Conservation (phyloP, 1,284 basidiomycete genomes). For the Marasmius tenuissimus region DNA sequence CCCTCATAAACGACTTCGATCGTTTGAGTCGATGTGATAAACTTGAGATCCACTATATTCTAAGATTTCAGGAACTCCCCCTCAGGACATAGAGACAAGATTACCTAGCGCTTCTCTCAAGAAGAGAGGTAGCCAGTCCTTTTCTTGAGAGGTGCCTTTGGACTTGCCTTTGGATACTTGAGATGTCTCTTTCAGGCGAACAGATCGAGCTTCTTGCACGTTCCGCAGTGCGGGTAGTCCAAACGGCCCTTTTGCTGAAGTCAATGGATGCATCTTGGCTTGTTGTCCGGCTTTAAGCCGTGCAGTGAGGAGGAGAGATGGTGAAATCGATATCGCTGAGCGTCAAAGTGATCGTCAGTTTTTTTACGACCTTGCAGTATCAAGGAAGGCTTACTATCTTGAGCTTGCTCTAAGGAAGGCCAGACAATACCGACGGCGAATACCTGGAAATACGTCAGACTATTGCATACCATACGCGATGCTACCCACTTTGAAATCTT, state of each 20-base stretch:
- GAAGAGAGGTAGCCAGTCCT: slow-evolving; percentile 67
- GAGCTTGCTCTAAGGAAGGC: slow-evolving; percentile 62
- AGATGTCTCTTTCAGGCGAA: slow-evolving; percentile 51
- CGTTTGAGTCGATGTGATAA: slow-evolving; percentile 61
- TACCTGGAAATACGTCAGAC: slow-evolving; percentile 30
- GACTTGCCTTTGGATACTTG: slow-evolving; percentile 14
- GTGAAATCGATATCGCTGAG: slow-evolving; percentile 54
- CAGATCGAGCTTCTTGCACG: slow-evolving; percentile 46
- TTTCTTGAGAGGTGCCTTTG: slow-evolving; percentile 32
- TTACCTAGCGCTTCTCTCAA: slow-evolving; percentile 63
- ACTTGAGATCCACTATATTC: slow-evolving; percentile 71
- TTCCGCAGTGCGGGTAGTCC: slow-evolving; percentile 51
- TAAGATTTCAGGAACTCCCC: slow-evolving; percentile 12
- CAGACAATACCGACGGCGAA: slow-evolving; percentile 70
- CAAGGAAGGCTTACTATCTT: slow-evolving; percentile 43
- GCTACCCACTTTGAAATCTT: slow-evolving; percentile 31
- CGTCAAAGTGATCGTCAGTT: slow-evolving; percentile 11
- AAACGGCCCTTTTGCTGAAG: slow-evolving; percentile 36
- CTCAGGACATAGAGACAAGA: slow-evolving; percentile 19
- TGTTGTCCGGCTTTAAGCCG: slow-evolving; percentile 45
- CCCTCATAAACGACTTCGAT: slow-evolving; percentile 70
- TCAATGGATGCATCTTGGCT: slow-evolving; percentile 50
- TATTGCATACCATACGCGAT: not conserved
- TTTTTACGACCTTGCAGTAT: slow-evolving; percentile 19
- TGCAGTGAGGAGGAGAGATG: slow-evolving; percentile 60